A percentile compares a stretch with the other conserved stretches of the same genome.
Evolutionary conservation across 106 monocot genomes (phyloP).

Genomic region (Iris macrosiphon): DNA sequence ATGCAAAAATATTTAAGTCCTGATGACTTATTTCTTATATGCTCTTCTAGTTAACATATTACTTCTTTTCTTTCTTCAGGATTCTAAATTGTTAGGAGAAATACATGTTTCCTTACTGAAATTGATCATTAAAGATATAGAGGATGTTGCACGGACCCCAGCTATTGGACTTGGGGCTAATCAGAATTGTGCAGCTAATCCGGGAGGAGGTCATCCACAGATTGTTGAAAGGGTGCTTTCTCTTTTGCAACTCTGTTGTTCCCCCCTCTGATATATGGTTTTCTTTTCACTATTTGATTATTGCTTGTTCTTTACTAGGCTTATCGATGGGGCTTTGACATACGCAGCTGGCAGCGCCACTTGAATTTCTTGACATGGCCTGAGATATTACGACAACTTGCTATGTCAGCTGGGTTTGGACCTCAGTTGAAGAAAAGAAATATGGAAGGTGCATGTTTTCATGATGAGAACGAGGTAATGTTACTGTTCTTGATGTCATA

Average conservation of each 20-base stretch:
- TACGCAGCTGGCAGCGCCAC: constrained; percentile 84
- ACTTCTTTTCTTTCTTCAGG: constrained; percentile 60
- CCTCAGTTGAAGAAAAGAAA: constrained; percentile 77
- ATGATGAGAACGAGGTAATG: constrained; percentile 80
- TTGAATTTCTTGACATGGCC: constrained; percentile 89
- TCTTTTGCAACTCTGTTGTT: not conserved
- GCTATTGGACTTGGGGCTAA: constrained; percentile 48
- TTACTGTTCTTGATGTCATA: not conserved
- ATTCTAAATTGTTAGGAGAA: constrained; percentile 82
- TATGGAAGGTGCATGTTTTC: constrained; percentile 37
- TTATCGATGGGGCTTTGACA: constrained; percentile 94
- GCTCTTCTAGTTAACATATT: too few relatives aligned
- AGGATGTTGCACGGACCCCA: constrained; percentile 89
- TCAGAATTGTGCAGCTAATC: constrained; percentile 73
- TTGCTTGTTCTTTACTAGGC: constrained; percentile 43
- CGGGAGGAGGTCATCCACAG: constrained; percentile 89
- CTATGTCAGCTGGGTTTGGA: constrained; percentile 87
- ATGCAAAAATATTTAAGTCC: too few relatives aligned
- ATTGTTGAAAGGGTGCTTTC: constrained; percentile 82
- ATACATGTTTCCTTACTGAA: constrained; percentile 77
- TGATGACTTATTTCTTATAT: too few relatives aligned
- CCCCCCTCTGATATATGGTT: too few relatives aligned
- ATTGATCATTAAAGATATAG: constrained; percentile 90
- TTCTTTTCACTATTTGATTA: not conserved
- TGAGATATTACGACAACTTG: constrained; percentile 89